These are phyloP conservation scores for Pyrus pyrifolia DNA, from an alignment of 306 rosid species.

Conservation along the genomic window DNA sequence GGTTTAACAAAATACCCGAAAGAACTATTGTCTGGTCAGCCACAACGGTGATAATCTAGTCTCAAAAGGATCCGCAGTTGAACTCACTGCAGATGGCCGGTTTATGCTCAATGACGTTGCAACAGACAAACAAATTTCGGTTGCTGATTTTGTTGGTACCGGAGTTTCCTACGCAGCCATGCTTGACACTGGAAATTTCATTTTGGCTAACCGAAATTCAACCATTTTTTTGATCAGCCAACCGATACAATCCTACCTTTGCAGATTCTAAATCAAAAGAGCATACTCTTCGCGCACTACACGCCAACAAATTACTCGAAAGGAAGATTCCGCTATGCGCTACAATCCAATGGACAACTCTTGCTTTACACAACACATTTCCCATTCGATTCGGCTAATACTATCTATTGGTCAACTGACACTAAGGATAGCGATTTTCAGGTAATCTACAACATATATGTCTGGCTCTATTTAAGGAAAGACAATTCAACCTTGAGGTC, in stretches of 20 bases:
- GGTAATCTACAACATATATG: constrained; percentile 28
- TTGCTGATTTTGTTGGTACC: not conserved
- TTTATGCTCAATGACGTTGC: constrained; percentile 21
- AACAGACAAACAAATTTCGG: constrained; percentile 6
- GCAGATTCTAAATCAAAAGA: constrained; percentile 10
- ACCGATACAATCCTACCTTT: constrained; percentile 57
- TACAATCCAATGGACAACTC: constrained; percentile 9
- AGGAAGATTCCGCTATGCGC: constrained; percentile 38
- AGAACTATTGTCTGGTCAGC: constrained; percentile 41
- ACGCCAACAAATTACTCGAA: constrained; percentile 24
- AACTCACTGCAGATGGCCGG: constrained; percentile 23
- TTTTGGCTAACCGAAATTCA: constrained; percentile 15
- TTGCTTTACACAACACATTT: constrained; percentile 23
- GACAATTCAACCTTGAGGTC: constrained; percentile 12
- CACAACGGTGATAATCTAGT: constrained; percentile 19
- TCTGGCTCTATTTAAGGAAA: constrained; percentile 40
- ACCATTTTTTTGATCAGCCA: constrained; percentile 22
- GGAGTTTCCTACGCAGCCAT: constrained; percentile 30
- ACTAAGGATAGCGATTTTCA: not conserved
- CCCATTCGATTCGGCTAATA: constrained; percentile 3
- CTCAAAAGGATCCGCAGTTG: constrained; percentile 23
- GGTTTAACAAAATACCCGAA: constrained; percentile 28
- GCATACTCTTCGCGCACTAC: constrained; percentile 15
- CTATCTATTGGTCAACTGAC: not conserved
- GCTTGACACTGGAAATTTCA: constrained; percentile 59